Conservation (phyloP, 768 basidiomycete species). For the Psilocybe tampanensis region DNA sequence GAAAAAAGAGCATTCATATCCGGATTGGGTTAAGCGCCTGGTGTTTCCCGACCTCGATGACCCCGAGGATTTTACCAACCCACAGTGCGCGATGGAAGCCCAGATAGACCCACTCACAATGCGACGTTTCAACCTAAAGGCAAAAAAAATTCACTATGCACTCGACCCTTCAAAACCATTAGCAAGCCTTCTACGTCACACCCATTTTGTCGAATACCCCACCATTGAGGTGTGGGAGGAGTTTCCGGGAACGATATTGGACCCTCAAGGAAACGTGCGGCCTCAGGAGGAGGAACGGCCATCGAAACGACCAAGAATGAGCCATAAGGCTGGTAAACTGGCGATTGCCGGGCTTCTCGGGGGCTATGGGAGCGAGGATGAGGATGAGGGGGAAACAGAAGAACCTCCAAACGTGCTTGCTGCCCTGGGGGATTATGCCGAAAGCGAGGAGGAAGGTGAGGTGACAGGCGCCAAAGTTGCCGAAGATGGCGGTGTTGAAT, state of each 20-base stretch:
- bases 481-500: not conserved
- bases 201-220: constrained; percentile 82
- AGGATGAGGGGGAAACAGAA: constrained; percentile 24
- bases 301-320: constrained; percentile 60
- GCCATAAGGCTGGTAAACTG: constrained; percentile 50
- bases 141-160: constrained; percentile 50
- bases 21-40: constrained; percentile 60
- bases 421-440: constrained; percentile 47
- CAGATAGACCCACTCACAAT: constrained; percentile 33
- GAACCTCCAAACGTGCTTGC: constrained; percentile 35
- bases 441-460: constrained; percentile 44
- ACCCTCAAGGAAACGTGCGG: constrained; percentile 48
- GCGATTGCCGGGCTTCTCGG: constrained; percentile 49
- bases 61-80: constrained; percentile 54
- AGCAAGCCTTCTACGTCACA: constrained; percentile 50
- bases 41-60: constrained; percentile 56
- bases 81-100: constrained; percentile 65
- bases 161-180: constrained; percentile 57
- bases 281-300: constrained; percentile 37
- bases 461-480: not conserved
- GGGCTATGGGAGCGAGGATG: constrained; percentile 54
- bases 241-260: constrained; percentile 64
- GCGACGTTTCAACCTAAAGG: constrained; percentile 17
- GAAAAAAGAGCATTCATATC: constrained; percentile 47
- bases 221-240: constrained; percentile 78